phyloP scores from a whole-genome alignment of 176 grass and related monocot genomes.

The Ensete glaucum region DNA sequence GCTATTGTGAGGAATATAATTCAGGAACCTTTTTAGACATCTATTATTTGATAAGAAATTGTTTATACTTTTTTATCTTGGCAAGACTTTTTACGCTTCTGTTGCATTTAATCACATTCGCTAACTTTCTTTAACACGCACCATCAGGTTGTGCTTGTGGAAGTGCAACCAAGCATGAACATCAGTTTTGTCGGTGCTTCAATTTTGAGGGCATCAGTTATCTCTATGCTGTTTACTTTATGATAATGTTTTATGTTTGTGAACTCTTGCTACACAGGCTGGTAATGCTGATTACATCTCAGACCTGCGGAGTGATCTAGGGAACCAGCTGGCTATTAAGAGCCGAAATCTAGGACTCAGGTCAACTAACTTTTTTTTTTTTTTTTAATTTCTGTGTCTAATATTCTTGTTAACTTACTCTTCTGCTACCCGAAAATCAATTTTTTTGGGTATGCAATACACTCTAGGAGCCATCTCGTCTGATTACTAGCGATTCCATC shows the following conservation, averaged over 20 bases:
- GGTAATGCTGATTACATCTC: constrained; percentile 63
- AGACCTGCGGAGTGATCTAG: constrained; percentile 74
- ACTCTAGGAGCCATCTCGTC: no score
- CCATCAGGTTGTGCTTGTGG: neutral
- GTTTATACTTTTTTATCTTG: no score
- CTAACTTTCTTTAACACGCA: neutral
- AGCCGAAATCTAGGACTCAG: constrained; percentile 54
- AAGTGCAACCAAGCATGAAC: neutral
- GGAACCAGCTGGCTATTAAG: constrained; percentile 66
- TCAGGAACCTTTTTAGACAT: no score
- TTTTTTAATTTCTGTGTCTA: neutral
- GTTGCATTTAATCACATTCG: neutral
- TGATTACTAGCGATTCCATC: no score
- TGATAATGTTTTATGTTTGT: neutral
- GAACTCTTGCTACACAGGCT: constrained; percentile 37
- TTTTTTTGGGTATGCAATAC: no score
- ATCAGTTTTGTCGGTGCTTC: neutral
- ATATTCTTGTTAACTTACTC: neutral
- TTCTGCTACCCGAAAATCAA: neutral
- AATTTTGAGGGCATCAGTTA: neutral
- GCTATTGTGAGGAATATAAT: no score
- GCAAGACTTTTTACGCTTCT: neutral
- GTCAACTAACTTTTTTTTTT: constrained; percentile 16
- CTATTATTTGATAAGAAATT: no score
- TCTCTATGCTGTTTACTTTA: neutral